Conservation (phyloP, 768 basidiomycete genomes). For the Auriscalpium microsporum region DNA sequence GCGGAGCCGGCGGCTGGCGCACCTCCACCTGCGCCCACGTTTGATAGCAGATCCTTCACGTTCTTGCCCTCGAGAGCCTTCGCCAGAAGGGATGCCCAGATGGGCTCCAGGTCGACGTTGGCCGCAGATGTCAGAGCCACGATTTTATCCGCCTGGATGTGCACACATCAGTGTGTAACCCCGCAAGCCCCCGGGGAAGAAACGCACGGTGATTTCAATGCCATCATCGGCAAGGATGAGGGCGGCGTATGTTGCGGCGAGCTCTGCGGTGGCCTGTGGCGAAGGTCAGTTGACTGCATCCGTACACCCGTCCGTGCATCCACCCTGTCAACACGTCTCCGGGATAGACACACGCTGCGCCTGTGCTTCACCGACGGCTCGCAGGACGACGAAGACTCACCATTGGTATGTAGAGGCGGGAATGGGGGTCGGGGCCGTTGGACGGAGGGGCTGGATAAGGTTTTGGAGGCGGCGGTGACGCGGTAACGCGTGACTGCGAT, state of each 20-base stretch:
- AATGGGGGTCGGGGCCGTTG: too few relatives aligned
- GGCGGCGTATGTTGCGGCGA: constrained; percentile 92
- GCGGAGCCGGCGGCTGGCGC: constrained; percentile 60
- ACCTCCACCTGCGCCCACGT: constrained; percentile 89
- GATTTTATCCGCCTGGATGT: constrained; percentile 82
- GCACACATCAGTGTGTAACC: background rate
- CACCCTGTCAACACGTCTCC: background rate
- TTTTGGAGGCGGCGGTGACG: too few relatives aligned
- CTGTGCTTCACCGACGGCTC: too few relatives aligned
- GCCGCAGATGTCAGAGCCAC: constrained; percentile 77
- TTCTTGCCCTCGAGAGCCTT: constrained; percentile 98
- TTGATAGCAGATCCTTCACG: constrained; percentile 90
- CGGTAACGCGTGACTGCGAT: background rate
- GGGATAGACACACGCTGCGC: too few relatives aligned
- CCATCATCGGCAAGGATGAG: constrained; percentile 98
- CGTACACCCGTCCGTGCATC: background rate
- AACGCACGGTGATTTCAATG: constrained; percentile 91
- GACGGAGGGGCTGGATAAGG: too few relatives aligned
- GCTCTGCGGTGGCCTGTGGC: constrained; percentile 53
- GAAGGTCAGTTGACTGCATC: background rate
- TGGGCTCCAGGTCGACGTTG: constrained; percentile 80
- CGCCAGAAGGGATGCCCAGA: constrained; percentile 95
- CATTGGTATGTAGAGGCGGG: too few relatives aligned
- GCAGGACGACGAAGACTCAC: too few relatives aligned
- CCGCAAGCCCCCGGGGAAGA: background rate